Conservation (phyloP, 345 rosid species). For the Euclidium syriacum region DNA sequence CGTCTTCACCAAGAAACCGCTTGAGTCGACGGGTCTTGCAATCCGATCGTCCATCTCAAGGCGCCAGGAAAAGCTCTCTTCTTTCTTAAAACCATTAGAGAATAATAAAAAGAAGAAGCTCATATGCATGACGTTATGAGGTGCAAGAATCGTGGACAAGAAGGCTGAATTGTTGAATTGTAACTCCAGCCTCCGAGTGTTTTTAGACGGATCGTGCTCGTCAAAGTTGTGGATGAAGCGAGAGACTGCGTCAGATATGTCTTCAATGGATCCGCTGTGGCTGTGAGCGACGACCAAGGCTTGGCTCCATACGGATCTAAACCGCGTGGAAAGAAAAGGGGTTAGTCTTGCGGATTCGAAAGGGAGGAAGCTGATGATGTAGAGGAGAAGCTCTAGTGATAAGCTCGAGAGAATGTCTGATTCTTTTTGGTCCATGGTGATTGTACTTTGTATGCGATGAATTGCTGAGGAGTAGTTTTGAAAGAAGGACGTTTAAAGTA, state of each 20-base stretch:
- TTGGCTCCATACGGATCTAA: slow-evolving; percentile 46
- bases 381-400: slow-evolving; percentile 54
- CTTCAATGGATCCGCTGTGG: slow-evolving; percentile 37
- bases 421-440: slow-evolving; percentile 15
- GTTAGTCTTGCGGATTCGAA: slow-evolving; percentile 55
- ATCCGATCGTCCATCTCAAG: slow-evolving; percentile 28
- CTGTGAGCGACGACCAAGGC: slow-evolving; percentile 34
- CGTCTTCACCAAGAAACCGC: slow-evolving; percentile 40
- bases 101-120: slow-evolving; percentile 33
- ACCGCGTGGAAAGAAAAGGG: slow-evolving; percentile 44
- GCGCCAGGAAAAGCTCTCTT: slow-evolving; percentile 36
- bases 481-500: background rate
- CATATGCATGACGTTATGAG: slow-evolving; percentile 36
- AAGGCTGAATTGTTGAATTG: slow-evolving; percentile 35
- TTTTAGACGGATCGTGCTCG: slow-evolving; percentile 40
- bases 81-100: slow-evolving; percentile 23
- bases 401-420: slow-evolving; percentile 43
- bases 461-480: background rate
- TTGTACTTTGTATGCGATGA: background rate
- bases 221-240: slow-evolving; percentile 42
- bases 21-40: slow-evolving; percentile 12
- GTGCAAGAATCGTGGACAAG: slow-evolving; percentile 42
- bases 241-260: slow-evolving; percentile 32
- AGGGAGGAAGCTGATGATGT: slow-evolving; percentile 48
- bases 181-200: slow-evolving; percentile 38